Evolutionary conservation across 768 basidiomycete genomes (phyloP).

Genomic region (Trametes gibbosa): DNA sequence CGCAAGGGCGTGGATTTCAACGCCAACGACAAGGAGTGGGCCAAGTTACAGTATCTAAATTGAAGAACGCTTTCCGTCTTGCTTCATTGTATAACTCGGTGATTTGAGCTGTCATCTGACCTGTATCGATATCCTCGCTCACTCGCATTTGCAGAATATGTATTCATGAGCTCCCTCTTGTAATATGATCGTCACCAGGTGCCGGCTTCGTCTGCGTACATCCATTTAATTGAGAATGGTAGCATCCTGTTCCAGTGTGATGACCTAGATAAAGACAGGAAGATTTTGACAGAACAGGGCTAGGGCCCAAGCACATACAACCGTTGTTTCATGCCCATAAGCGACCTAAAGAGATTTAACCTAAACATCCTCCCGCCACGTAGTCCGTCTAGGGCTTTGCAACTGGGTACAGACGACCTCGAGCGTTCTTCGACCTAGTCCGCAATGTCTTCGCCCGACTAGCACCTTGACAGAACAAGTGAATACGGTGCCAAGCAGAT

Average conservation of each 20-base stretch:
- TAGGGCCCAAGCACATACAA: too few relatives aligned
- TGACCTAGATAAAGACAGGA: too few relatives aligned
- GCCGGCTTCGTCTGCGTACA: background rate
- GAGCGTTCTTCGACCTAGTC: too few relatives aligned
- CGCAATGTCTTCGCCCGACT: too few relatives aligned
- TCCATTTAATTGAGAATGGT: too few relatives aligned
- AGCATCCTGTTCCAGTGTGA: too few relatives aligned
- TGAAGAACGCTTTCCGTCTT: conserved; percentile 4
- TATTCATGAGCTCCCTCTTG: background rate
- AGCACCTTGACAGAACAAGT: background rate
- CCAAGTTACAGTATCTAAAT: conserved; percentile 77
- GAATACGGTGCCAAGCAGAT: background rate
- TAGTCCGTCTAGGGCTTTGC: too few relatives aligned
- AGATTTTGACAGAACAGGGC: too few relatives aligned
- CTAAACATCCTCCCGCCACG: too few relatives aligned
- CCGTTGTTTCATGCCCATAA: too few relatives aligned
- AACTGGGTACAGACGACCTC: too few relatives aligned
- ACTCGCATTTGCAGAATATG: background rate
- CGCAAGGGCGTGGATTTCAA: conserved; percentile 79
- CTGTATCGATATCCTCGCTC: conserved; percentile 8
- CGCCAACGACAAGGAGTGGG: conserved; percentile 85
- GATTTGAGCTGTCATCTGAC: background rate
- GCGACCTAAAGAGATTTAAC: too few relatives aligned
- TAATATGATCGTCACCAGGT: background rate
- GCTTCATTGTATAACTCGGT: background rate